Evolutionary conservation across 2,329 filamentous ascomycete species (phyloP), one percentile per base, ranked within the genome.

Genomic region (Pseudogymnoascus sp.): DNA sequence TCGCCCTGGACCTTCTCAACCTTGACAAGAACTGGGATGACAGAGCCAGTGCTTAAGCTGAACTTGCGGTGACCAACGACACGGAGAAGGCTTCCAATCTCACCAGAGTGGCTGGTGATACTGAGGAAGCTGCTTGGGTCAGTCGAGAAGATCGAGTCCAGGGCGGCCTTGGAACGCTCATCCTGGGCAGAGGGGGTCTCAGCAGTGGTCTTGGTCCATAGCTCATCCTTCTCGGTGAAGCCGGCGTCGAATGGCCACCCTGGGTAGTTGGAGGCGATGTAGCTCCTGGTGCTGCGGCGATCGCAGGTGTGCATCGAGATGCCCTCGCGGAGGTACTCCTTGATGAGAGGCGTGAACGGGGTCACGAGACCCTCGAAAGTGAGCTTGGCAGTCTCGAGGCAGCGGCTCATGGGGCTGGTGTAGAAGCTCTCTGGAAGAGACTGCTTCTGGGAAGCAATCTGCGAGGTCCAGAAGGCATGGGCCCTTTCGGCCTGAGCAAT

Each of bases 291-390:
- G 21, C 81, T 82, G 8, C 88, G 79, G 31, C 82, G 79, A 73
- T 90, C 85, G 71, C 88, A 91, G 0, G 87, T 89, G 70, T 89
- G 88, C 44, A 85, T 82, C 62, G 82, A 85, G 63, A 90, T 83
- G 1, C 83, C 82, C 73, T 90, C 88, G 31, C 88, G 80, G 67
- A 90, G 77, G 37, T 81, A 72, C 69, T 90, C 88, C 73, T 89
- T 89, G 65, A 90, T 75, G 1, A 78, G 76, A 0, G 86, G 87
- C 1, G 73, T 72, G 67, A 89, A 89, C 0, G 85, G 84, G 1
- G 89, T 70, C 1, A 76, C 68, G 2, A 90, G 76, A 10, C 75
- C 78, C 1, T 72, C 71, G 70, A 88, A 90, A 1, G 86, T 89
- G 18, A 86, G 72, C 61, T 83, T 80, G 3, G 86, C 83, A 0